Percentiles rank a stretch among this genome's conserved stretches.
Conservation (phyloP, 768 basidiomycete genomes). For the Termitomyces sp. region DNA sequence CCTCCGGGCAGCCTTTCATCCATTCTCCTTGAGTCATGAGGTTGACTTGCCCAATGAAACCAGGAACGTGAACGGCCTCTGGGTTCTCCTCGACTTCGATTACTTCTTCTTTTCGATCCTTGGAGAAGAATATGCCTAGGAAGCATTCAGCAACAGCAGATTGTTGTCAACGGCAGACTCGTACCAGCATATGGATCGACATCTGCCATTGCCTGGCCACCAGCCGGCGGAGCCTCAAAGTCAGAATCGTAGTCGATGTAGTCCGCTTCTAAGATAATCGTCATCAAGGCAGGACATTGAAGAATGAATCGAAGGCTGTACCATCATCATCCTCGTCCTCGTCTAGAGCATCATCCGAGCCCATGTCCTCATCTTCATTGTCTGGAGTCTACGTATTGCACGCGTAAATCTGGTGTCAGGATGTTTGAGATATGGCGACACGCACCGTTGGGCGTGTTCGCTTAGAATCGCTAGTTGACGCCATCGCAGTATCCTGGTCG, state of each 20-base stretch:
- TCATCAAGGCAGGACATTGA: not conserved
- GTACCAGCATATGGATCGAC: slow-evolving; percentile 89
- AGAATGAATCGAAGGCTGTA: slow-evolving; percentile 19
- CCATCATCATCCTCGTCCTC: slow-evolving; percentile 46
- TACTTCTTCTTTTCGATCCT: slow-evolving; percentile 88
- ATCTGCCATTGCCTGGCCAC: slow-evolving; percentile 43
- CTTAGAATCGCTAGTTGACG: slow-evolving; percentile 24
- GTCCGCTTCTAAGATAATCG: slow-evolving; percentile 41
- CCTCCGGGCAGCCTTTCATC: slow-evolving; percentile 98
- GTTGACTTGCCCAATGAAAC: slow-evolving; percentile 45
- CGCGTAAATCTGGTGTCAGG: not conserved
- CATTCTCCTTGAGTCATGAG: slow-evolving; percentile 88
- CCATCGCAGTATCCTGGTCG: slow-evolving; percentile 54
- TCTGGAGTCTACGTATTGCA: slow-evolving; percentile 52
- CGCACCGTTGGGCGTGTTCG: slow-evolving; percentile 27
- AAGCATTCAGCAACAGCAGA: slow-evolving; percentile 8
- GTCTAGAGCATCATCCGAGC: slow-evolving; percentile 40
- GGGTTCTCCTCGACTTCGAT: slow-evolving; percentile 88
- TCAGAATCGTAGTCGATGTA: slow-evolving; percentile 86
- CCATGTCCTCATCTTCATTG: slow-evolving; percentile 47
- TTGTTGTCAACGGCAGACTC: slow-evolving; percentile 11
- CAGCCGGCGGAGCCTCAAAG: slow-evolving; percentile 48
- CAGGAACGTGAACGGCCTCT: slow-evolving; percentile 47
- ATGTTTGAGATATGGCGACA: not conserved
- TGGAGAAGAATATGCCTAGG: slow-evolving; percentile 90